Evolutionary conservation across 208 protist genomes (phyloP).

Genomic region (Herpetomonas samuelpessoai): DNA sequence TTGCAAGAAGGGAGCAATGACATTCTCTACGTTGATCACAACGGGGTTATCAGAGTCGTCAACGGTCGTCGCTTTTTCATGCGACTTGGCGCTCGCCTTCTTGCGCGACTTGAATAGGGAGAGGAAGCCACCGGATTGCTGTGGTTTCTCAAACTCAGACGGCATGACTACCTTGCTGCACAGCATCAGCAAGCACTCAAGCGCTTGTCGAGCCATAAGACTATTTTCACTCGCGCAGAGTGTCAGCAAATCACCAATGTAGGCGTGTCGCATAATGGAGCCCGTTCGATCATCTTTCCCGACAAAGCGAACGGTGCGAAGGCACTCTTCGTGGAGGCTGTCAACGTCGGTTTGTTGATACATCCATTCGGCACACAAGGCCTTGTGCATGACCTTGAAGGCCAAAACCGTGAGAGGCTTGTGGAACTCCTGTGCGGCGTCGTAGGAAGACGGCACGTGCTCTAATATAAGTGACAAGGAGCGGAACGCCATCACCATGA

Average conservation of each 20-base stretch:
- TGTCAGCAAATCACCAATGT: slow-evolving; percentile 66
- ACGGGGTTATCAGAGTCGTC: slow-evolving; percentile 40
- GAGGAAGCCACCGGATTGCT: slow-evolving; percentile 23
- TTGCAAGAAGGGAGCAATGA: slow-evolving; percentile 70
- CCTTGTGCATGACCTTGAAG: slow-evolving; percentile 45
- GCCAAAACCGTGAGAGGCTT: slow-evolving; percentile 40
- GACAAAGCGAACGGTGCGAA: slow-evolving; percentile 81
- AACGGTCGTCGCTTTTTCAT: slow-evolving; percentile 1
- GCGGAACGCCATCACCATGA: slow-evolving; percentile 61
- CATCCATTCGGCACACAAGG: slow-evolving; percentile 52
- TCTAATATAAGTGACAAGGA: slow-evolving; percentile 79
- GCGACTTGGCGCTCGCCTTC: slow-evolving; percentile 12
- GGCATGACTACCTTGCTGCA: slow-evolving; percentile 77
- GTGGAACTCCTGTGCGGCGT: slow-evolving; percentile 41
- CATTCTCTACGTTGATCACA: slow-evolving; percentile 65
- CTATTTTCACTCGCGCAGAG: slow-evolving; percentile 56
- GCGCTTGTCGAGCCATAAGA: slow-evolving; percentile 59
- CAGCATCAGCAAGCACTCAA: slow-evolving; percentile 71
- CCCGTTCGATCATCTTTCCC: slow-evolving; percentile 67
- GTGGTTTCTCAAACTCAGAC: slow-evolving; percentile 43
- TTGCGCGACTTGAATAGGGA: slow-evolving; percentile 48
- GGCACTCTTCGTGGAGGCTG: slow-evolving; percentile 69
- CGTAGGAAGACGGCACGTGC: slow-evolving; percentile 76
- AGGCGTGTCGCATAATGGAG: slow-evolving; percentile 45
- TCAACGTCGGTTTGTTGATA: slow-evolving; percentile 43